A percentile compares a stretch with the other conserved stretches of the same genome.
Conservation (phyloP, 2,329 filamentous ascomycete genomes). For the Colletotrichum nymphaeae region DNA sequence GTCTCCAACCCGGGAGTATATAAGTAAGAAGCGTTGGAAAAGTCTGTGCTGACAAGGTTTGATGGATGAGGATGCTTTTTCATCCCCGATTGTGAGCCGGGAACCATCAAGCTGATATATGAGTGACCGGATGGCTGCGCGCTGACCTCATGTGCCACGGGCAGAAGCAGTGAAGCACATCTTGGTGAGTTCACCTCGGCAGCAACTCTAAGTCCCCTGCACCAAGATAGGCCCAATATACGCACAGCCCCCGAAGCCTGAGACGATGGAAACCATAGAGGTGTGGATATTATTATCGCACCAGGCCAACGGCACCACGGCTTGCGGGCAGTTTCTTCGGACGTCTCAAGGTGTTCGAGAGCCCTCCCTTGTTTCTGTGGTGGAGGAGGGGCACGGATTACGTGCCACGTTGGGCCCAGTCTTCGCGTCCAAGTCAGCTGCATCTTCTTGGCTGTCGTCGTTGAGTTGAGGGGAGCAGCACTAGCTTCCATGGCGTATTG, state of each 20-base stretch:
- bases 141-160: constrained; percentile 6
- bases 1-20: constrained; percentile 28
- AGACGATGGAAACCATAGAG: constrained; percentile 22
- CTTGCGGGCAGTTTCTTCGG: constrained; percentile 5
- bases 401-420: background rate
- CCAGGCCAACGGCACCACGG: background rate
- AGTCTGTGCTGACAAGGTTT: constrained; percentile 27
- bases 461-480: constrained; percentile 19
- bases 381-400: background rate
- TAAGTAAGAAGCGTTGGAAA: constrained; percentile 11
- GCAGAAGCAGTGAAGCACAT: background rate
- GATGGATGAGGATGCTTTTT: background rate
- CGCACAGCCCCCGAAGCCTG: constrained; percentile 17
- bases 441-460: background rate
- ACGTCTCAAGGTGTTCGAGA: constrained; percentile 29
- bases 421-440: background rate
- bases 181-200: constrained; percentile 26
- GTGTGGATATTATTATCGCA: constrained; percentile 30
- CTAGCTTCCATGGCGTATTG: constrained; percentile 2
- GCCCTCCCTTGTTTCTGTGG: background rate
- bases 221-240: background rate
- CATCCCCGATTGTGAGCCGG: background rate
- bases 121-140: background rate
- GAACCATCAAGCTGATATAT: constrained; percentile 27
- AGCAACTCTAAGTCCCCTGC: constrained; percentile 10